Percentiles rank a stretch among this genome's conserved stretches.
phyloP scores from a whole-genome alignment of 495 filamentous ascomycete genomes.

The Aspergillus campestris region DNA sequence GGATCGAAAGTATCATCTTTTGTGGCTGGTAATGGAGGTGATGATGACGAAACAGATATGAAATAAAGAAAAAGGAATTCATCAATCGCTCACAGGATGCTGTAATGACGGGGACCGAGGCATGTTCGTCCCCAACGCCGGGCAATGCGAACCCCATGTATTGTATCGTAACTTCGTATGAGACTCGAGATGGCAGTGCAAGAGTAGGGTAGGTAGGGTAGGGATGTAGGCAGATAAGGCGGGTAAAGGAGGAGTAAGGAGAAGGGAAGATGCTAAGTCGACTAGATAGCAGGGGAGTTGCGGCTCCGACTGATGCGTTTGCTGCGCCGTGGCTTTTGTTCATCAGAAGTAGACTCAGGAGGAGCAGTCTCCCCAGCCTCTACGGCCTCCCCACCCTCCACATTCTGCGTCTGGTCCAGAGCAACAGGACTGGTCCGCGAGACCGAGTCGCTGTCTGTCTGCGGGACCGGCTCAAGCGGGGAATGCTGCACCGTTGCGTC shows the following conservation, averaged over 20 bases:
- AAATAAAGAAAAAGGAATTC: background rate
- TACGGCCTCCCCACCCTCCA: too few relatives aligned
- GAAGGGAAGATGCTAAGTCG: background rate
- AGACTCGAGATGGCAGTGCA: too few relatives aligned
- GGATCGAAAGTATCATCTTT: too few relatives aligned
- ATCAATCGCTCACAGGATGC: background rate
- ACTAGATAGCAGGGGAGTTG: slow-evolving; percentile 6
- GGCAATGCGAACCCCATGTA: too few relatives aligned
- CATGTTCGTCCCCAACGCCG: too few relatives aligned
- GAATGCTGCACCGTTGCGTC: slow-evolving; percentile 12
- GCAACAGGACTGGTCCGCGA: background rate
- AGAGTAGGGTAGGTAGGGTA: too few relatives aligned
- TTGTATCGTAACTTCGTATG: too few relatives aligned
- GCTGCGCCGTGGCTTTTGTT: slow-evolving; percentile 16
- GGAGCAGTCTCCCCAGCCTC: too few relatives aligned
- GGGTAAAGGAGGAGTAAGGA: background rate
- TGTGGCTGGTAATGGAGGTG: too few relatives aligned
- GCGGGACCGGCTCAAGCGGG: background rate
- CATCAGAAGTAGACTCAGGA: slow-evolving; percentile 5
- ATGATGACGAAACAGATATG: background rate
- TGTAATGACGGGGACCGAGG: too few relatives aligned
- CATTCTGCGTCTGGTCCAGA: background rate
- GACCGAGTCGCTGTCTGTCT: slow-evolving; percentile 5
- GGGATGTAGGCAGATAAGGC: background rate
- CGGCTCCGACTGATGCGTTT: slow-evolving; percentile 13